phyloP scores from a whole-genome alignment of 2,329 filamentous ascomycete genomes.

The Akanthomyces muscarius region DNA sequence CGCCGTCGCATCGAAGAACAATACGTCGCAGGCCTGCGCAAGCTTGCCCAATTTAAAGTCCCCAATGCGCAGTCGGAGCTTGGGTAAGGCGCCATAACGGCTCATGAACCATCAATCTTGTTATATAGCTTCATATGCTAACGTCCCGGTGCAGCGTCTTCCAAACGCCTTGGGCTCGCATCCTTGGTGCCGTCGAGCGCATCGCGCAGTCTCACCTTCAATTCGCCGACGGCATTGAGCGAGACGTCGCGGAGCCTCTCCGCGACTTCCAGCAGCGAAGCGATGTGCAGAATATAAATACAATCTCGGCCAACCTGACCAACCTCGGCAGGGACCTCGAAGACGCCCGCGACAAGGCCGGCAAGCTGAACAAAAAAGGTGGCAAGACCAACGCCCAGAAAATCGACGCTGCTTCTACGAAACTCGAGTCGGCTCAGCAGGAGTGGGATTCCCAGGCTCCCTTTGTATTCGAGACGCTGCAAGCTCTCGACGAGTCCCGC shows the following conservation, averaged over 20 bases:
- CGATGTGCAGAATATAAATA: conserved; percentile 77
- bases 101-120: no score
- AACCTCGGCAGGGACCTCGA: conserved; percentile 81
- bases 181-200: conserved; percentile 73
- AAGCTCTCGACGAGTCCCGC: conserved; percentile 83
- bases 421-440: conserved; percentile 71
- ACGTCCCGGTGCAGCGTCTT: conserved; percentile 63
- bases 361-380: conserved; percentile 77
- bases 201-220: conserved; percentile 80
- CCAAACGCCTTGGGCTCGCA: conserved; percentile 82
- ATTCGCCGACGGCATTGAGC: conserved; percentile 77
- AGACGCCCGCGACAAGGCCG: conserved; percentile 75
- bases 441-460: conserved; percentile 95
- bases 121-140: background rate
- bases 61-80: conserved; percentile 76
- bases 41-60: conserved; percentile 69
- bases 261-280: conserved; percentile 69
- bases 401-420: conserved; percentile 67
- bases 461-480: conserved; percentile 89
- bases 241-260: conserved; percentile 80
- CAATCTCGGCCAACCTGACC: conserved; percentile 76
- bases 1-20: conserved; percentile 86
- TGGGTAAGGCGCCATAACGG: conserved; percentile 59
- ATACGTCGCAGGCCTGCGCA: conserved; percentile 78
- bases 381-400: conserved; percentile 72